Evolutionary conservation across 176 grass and related monocot species (phyloP).

Genomic region (Lolium perenne): DNA sequence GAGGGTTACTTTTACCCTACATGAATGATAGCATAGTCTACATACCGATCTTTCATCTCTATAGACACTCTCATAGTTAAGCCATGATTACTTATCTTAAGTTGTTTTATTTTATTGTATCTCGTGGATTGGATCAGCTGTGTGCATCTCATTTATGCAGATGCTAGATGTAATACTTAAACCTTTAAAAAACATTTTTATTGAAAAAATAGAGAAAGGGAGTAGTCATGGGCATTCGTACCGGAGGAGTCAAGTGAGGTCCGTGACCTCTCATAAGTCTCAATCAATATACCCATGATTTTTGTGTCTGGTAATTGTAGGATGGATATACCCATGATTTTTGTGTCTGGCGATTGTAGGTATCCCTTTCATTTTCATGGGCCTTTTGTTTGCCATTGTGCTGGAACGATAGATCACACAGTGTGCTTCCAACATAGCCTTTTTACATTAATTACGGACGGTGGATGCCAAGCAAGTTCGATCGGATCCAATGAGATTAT

Average conservation of each 20-base stretch:
- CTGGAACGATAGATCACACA: neutral
- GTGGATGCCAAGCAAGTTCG: constrained; percentile 25
- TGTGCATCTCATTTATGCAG: too few species aligned
- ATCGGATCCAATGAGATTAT: neutral
- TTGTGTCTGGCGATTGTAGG: neutral
- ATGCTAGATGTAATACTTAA: too few species aligned
- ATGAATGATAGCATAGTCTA: too few species aligned
- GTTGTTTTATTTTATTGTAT: too few species aligned
- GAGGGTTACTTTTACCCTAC: too few species aligned
- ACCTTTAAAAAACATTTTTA: too few species aligned
- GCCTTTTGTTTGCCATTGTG: constrained; percentile 5
- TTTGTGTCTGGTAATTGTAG: neutral
- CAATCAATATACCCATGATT: neutral
- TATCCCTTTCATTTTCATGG: constrained; percentile 48
- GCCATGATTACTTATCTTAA: too few species aligned
- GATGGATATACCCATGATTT: neutral
- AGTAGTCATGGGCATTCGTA: neutral
- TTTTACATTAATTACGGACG: constrained; percentile 54
- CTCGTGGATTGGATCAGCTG: too few species aligned
- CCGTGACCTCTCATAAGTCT: constrained; percentile 27
- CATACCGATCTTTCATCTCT: too few species aligned
- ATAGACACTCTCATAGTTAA: too few species aligned
- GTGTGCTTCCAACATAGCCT: constrained; percentile 32
- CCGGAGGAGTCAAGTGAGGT: constrained; percentile 33
- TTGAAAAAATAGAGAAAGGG: too few species aligned